Evolutionary conservation across 371 early-diverging fungal genomes (phyloP).

Genomic region (Mortierella sp.): DNA sequence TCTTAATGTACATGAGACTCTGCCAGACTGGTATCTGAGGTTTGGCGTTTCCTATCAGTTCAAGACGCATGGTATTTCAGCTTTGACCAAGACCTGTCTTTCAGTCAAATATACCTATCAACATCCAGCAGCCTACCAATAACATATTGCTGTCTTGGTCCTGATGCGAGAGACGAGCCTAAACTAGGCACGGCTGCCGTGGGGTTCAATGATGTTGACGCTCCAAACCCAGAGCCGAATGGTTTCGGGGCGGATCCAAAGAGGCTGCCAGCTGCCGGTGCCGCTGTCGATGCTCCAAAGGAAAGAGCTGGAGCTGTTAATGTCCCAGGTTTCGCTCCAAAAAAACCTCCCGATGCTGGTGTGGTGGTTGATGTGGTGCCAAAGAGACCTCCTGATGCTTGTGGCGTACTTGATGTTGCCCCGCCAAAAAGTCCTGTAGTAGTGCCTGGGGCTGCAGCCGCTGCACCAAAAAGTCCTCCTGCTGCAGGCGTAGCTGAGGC

Average conservation of each 20-base stretch:
- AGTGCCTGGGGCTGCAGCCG: slow-evolving; percentile 2
- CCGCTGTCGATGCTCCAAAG: slow-evolving; percentile 27
- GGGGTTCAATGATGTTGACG: slow-evolving; percentile 24
- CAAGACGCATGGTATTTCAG: too few relatives aligned
- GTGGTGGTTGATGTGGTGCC: slow-evolving; percentile 15
- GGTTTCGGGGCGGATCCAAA: slow-evolving; percentile 49
- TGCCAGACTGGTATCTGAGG: slow-evolving; percentile 63
- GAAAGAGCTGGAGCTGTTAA: slow-evolving; percentile 8
- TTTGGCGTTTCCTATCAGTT: slow-evolving; percentile 56
- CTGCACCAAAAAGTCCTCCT: slow-evolving; percentile 22
- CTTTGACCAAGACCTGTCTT: too few relatives aligned
- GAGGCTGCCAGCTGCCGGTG: slow-evolving; percentile 36
- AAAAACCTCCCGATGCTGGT: slow-evolving; percentile 33
- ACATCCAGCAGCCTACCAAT: slow-evolving; percentile 24
- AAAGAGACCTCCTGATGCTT: slow-evolving; percentile 26
- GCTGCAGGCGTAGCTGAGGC: slow-evolving; percentile 5
- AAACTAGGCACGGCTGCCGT: slow-evolving; percentile 35
- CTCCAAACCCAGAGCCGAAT: slow-evolving; percentile 30
- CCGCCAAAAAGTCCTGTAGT: slow-evolving; percentile 27
- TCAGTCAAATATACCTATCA: too few relatives aligned
- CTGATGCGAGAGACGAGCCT: slow-evolving; percentile 37
- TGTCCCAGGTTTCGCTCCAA: slow-evolving; percentile 32
- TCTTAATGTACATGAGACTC: slow-evolving; percentile 67
- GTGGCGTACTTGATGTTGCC: slow-evolving; percentile 8
- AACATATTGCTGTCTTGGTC: slow-evolving; percentile 43